Conservation (phyloP, 345 rosid species). For the Eucalyptus coolabah region DNA sequence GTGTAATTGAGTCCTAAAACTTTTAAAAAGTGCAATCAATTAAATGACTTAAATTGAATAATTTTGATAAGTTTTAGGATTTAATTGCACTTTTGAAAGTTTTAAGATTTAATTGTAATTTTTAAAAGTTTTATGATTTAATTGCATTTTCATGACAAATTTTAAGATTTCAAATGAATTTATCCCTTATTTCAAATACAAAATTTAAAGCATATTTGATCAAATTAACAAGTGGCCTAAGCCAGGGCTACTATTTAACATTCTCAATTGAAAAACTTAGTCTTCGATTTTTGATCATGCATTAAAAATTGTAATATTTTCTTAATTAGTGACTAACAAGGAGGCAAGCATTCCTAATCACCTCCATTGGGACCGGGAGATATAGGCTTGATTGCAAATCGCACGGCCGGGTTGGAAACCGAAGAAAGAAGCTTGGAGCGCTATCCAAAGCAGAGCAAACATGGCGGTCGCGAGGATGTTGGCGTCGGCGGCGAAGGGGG, state of each 20-base stretch:
- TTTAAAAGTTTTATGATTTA: too few species aligned
- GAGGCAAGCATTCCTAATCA: not conserved
- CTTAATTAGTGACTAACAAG: not conserved
- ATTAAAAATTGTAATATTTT: not conserved
- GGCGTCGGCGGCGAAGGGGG: not conserved
- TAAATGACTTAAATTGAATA: fast-evolving
- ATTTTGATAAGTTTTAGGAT: too few species aligned
- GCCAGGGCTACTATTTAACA: not conserved
- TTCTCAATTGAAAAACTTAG: not conserved
- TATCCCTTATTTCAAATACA: not conserved
- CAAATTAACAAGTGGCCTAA: not conserved
- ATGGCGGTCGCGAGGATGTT: not conserved
- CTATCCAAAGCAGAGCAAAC: not conserved
- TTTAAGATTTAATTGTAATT: too few species aligned
- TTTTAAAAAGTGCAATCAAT: too few species aligned
- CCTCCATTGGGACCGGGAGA: not conserved
- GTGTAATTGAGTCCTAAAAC: too few species aligned
- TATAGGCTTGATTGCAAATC: not conserved
- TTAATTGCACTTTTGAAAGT: too few species aligned
- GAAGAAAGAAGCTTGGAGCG: not conserved
- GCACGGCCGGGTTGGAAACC: not conserved
- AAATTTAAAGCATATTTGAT: not conserved
- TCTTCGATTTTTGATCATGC: not conserved
- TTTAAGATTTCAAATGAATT: too few species aligned
- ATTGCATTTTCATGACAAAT: too few species aligned